These are phyloP conservation scores for Xylaria acuta DNA, from an alignment of 495 filamentous ascomycete species.

Conservation along the genomic window DNA sequence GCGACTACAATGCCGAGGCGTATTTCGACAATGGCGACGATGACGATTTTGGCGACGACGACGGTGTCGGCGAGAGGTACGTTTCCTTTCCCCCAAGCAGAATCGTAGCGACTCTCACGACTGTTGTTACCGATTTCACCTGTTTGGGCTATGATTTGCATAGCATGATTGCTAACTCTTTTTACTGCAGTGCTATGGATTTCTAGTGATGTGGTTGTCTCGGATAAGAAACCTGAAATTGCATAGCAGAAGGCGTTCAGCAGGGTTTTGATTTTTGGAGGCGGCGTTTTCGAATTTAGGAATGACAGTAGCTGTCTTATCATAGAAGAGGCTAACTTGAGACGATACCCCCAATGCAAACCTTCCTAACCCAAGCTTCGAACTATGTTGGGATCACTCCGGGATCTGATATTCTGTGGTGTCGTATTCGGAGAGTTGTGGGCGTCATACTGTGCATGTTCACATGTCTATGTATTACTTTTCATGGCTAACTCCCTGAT, in stretches of 20 bases:
- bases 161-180: constrained; percentile 13
- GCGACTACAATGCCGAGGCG: constrained; percentile 62
- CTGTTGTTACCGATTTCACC: constrained; percentile 24
- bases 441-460: not conserved
- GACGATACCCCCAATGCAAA: constrained; percentile 5
- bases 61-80: constrained; percentile 50
- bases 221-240: not conserved
- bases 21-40: constrained; percentile 61
- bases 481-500: not conserved
- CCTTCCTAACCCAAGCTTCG: not conserved
- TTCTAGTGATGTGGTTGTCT: constrained; percentile 51
- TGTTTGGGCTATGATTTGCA: constrained; percentile 57
- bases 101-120: not conserved
- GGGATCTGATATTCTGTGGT: not conserved
- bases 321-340: not conserved
- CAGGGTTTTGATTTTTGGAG: not conserved
- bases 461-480: not conserved
- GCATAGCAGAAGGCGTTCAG: constrained; percentile 17
- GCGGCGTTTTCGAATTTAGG: constrained; percentile 13
- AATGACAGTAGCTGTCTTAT: not conserved
- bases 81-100: not conserved
- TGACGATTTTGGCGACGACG: constrained; percentile 52
- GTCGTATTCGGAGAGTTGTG: not conserved
- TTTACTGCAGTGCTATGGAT: constrained; percentile 25
- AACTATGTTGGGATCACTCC: not conserved